Evolutionary conservation across 1,139 yeast species (phyloP).

Genomic region (Pneumocystis sp.): DNA sequence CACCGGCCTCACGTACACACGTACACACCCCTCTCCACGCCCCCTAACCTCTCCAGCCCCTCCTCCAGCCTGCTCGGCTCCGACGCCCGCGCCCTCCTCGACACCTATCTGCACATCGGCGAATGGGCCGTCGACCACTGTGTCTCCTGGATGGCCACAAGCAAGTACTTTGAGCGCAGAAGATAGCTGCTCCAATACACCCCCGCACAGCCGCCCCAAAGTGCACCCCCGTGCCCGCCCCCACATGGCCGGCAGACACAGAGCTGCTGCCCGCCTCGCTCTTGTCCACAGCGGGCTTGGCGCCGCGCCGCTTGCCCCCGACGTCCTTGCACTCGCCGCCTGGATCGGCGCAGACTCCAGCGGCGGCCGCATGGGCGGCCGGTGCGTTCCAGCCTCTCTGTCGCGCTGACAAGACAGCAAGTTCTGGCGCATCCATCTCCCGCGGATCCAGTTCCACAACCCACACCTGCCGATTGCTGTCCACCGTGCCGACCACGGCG

Average conservation of each 20-base stretch:
- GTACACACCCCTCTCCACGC: no score
- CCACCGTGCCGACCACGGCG: not conserved
- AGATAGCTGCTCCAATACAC: no score
- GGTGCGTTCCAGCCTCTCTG: no score
- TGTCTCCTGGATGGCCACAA: not conserved
- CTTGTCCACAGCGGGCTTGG: not conserved
- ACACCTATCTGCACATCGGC: not conserved
- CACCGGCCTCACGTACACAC: not conserved
- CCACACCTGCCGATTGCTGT: not conserved
- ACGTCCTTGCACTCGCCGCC: not conserved
- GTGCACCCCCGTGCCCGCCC: no score
- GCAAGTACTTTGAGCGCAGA: not conserved
- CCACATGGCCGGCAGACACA: not conserved
- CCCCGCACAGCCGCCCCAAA: no score
- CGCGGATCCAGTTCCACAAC: not conserved
- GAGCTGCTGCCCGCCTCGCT: not conserved
- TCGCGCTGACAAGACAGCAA: constrained; percentile 27
- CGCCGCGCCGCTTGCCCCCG: not conserved
- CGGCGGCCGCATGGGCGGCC: not conserved
- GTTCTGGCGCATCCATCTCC: constrained; percentile 22
- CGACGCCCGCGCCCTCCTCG: not conserved
- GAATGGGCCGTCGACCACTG: not conserved
- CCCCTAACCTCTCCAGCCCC: not conserved
- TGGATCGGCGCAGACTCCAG: not conserved
- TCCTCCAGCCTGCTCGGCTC: not conserved